Evolutionary conservation across 2,329 filamentous ascomycete species (phyloP).

Genomic region (Ascochyta lentis): DNA sequence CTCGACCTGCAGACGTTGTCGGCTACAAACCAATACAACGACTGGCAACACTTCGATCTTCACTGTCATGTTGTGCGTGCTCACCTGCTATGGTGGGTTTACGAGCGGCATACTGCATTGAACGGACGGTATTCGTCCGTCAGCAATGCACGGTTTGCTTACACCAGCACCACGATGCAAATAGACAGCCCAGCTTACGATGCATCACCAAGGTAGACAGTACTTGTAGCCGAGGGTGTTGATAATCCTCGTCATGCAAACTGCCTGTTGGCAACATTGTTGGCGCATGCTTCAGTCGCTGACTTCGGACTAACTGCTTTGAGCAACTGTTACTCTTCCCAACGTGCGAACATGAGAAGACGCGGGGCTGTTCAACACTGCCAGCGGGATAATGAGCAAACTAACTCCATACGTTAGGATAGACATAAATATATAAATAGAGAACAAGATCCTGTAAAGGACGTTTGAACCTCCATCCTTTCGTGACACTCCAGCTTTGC

Average conservation of each 20-base stretch:
- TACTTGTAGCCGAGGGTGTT: background rate
- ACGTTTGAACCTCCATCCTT: no score
- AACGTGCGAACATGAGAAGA: background rate
- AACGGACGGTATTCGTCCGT: background rate
- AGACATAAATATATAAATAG: background rate
- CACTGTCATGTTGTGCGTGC: no score
- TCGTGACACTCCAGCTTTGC: background rate
- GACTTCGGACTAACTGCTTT: background rate
- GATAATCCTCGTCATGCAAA: background rate
- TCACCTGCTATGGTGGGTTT: no score
- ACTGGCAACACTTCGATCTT: no score
- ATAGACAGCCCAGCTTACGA: conserved; percentile 3
- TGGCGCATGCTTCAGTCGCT: background rate
- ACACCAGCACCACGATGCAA: conserved; percentile 5
- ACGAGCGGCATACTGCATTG: background rate
- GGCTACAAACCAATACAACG: no score
- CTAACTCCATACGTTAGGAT: background rate
- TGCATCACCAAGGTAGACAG: background rate
- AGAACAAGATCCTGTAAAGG: background rate
- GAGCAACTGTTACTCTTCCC: background rate
- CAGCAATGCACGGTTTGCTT: background rate
- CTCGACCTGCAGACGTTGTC: no score
- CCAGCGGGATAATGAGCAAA: background rate
- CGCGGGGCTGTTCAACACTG: conserved; percentile 1
- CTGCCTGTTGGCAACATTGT: background rate